These are phyloP conservation scores for Pezicula neosporulosa DNA, from an alignment of 2,329 filamentous ascomycete genomes.

Conservation along the genomic window DNA sequence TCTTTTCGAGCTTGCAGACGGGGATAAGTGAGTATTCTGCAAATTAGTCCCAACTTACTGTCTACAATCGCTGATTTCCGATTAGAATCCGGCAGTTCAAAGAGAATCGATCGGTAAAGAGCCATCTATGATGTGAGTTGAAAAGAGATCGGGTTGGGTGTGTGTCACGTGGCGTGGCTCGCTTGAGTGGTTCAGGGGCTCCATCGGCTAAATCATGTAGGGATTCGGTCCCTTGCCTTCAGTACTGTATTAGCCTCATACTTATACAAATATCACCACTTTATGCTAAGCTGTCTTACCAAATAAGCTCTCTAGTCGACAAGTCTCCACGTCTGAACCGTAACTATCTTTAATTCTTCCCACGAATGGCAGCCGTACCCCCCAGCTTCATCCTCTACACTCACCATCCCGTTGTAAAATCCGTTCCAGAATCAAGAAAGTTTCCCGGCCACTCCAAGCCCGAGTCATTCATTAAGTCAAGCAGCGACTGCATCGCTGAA, in stretches of 20 bases:
- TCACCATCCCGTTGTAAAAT: neutral
- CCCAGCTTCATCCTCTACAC: neutral
- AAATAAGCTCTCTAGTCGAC: too few relatives aligned
- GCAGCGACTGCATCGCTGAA: neutral
- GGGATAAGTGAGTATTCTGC: neutral
- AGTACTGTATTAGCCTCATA: too few relatives aligned
- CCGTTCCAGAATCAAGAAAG: neutral
- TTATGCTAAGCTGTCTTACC: too few relatives aligned
- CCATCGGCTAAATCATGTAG: too few relatives aligned
- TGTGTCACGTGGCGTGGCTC: too few relatives aligned
- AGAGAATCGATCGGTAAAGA: neutral
- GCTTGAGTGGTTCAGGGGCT: too few relatives aligned
- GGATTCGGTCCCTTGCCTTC: too few relatives aligned
- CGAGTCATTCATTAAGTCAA: neutral
- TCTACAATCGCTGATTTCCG: neutral
- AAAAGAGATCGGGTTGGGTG: too few relatives aligned
- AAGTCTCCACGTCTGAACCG: neutral
- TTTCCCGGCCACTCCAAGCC: neutral
- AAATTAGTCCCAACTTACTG: neutral
- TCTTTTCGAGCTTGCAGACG: slow-evolving; percentile 18
- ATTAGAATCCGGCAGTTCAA: neutral
- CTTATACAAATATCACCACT: too few relatives aligned
- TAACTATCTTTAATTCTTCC: neutral
- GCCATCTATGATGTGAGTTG: too few relatives aligned
- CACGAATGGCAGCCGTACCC: neutral